A percentile compares a stretch with the other conserved stretches of the same genome.
Conservation (phyloP, 331 rosid genomes). For the Cydonia oblonga region DNA sequence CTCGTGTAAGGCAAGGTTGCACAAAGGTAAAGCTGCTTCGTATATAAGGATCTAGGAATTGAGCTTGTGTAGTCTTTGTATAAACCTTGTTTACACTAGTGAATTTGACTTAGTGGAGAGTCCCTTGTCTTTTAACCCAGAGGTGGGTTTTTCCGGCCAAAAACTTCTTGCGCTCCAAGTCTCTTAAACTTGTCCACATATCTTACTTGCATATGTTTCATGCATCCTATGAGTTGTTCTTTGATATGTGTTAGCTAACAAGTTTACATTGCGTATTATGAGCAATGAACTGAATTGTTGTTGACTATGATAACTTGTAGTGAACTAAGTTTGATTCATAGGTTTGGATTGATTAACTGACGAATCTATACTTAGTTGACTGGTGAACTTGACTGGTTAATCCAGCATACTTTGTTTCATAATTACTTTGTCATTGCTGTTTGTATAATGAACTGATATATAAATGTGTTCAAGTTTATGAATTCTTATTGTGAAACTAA, state of each 20-base stretch:
- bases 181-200: background rate
- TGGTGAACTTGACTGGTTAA: too few species aligned
- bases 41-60: background rate
- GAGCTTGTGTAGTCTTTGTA: too few species aligned
- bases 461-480: background rate
- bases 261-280: background rate
- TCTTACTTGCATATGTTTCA: background rate
- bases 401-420: too few species aligned
- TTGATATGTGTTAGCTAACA: too few species aligned
- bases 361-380: too few species aligned
- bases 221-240: background rate
- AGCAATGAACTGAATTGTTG: background rate
- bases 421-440: too few species aligned
- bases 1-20: background rate
- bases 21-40: background rate
- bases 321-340: background rate
- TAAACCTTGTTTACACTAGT: background rate
- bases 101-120: background rate
- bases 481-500: background rate
- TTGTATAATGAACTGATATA: too few species aligned
- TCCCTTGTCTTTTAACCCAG: accelerated
- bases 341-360: too few species aligned
- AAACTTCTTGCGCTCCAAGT: background rate
- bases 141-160: background rate
- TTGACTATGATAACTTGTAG: background rate